Percentiles rank a stretch among this genome's conserved stretches.
These are phyloP conservation scores for Citrus hindsii DNA, from an alignment of 345 rosid species.

Conservation along the genomic window DNA sequence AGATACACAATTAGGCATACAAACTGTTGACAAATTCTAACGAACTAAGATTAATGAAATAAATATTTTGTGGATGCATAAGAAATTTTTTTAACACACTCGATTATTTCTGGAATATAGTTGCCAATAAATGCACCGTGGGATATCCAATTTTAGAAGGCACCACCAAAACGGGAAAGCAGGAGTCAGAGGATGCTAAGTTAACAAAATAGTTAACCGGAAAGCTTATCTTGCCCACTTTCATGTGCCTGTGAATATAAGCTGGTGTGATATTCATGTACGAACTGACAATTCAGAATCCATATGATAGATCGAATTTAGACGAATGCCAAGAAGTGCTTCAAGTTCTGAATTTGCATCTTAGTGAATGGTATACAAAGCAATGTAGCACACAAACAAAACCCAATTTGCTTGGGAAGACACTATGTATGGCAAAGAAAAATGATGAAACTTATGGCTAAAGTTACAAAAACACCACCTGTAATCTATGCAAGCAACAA, in stretches of 20 bases:
- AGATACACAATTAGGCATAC: background rate
- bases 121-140: background rate
- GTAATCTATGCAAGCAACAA: constrained; percentile 98
- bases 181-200: background rate
- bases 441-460: background rate
- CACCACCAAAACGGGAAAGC: background rate
- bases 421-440: background rate
- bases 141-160: background rate
- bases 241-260: background rate
- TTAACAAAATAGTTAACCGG: background rate
- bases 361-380: background rate
- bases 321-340: background rate
- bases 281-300: background rate
- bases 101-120: background rate
- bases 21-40: background rate
- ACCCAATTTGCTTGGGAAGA: background rate
- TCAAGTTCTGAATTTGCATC: background rate
- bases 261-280: background rate
- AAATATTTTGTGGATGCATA: background rate
- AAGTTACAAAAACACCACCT: constrained; percentile 40
- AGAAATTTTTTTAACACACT: background rate
- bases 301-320: background rate
- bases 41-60: background rate
- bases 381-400: background rate
- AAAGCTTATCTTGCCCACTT: background rate